Percentiles rank a stretch among this genome's conserved stretches.
Conservation (phyloP, 352 stramenopile species). For the Pythium grandisporangium region DNA sequence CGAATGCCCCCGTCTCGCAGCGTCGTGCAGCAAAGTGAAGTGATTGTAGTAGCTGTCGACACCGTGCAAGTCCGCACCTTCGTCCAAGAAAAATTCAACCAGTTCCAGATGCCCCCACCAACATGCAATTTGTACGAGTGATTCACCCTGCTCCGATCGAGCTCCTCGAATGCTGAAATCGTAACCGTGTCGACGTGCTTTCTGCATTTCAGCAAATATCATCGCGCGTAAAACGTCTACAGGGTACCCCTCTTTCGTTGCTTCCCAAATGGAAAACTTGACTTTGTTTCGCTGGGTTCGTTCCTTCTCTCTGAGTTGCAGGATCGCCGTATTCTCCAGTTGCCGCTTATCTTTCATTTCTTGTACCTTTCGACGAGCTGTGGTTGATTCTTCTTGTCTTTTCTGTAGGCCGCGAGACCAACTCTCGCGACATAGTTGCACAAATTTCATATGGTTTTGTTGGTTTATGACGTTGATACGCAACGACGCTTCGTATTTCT, state of each 20-base stretch:
- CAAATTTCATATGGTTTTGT: neutral
- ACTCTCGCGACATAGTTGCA: neutral
- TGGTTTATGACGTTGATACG: neutral
- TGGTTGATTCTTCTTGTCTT: neutral
- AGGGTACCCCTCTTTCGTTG: conserved; percentile 32
- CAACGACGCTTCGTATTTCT: neutral
- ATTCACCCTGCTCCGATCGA: conserved; percentile 41
- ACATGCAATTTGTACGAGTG: conserved; percentile 57
- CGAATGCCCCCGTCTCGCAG: conserved; percentile 36
- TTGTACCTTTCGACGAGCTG: neutral
- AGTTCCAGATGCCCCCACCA: conserved; percentile 61
- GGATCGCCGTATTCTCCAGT: neutral
- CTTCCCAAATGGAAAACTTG: conserved; percentile 66
- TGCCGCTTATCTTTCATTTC: neutral
- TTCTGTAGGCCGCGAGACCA: neutral
- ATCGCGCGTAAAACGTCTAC: conserved; percentile 42
- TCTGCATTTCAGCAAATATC: conserved; percentile 52
- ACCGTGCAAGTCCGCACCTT: conserved; percentile 38
- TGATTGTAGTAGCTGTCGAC: conserved; percentile 48
- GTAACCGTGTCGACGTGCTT: conserved; percentile 43
- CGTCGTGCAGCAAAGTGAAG: conserved; percentile 60
- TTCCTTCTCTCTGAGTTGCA: neutral
- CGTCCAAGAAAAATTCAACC: conserved; percentile 41
- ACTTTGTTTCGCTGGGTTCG: conserved; percentile 11
- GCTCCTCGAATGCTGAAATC: conserved; percentile 39